phyloP scores from a whole-genome alignment of 2,329 filamentous ascomycete species.

The Stagonosporopsis vannaccii region DNA sequence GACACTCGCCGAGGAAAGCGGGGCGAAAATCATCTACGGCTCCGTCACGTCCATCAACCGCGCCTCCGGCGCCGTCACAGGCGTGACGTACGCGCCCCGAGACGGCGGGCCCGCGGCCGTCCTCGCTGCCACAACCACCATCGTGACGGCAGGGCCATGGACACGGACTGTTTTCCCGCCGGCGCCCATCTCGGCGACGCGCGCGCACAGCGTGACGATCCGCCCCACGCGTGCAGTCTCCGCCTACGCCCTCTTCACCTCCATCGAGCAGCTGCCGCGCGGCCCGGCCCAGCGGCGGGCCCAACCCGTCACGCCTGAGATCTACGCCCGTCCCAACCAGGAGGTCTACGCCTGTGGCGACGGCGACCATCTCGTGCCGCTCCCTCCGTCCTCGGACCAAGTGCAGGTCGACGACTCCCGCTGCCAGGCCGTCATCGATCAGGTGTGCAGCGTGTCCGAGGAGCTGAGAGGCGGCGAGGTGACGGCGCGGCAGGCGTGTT shows the following conservation, averaged over 20 bases:
- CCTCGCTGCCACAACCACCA: constrained; percentile 63
- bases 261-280: constrained; percentile 74
- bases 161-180: constrained; percentile 60
- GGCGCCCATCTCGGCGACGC: constrained; percentile 66
- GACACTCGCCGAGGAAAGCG: constrained; percentile 70
- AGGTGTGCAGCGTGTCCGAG: constrained; percentile 68
- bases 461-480: constrained; percentile 61
- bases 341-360: constrained; percentile 96
- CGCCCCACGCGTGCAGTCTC: constrained; percentile 66
- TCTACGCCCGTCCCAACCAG: constrained; percentile 87
- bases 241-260: constrained; percentile 84
- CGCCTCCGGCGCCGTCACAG: constrained; percentile 62
- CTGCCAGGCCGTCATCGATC: constrained; percentile 86
- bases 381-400: constrained; percentile 77
- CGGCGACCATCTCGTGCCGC: constrained; percentile 75
- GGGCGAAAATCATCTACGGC: constrained; percentile 68
- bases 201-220: constrained; percentile 70
- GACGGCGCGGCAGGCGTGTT: constrained; percentile 85
- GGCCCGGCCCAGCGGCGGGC: constrained; percentile 33
- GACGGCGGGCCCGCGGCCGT: constrained; percentile 46
- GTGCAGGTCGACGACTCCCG: constrained; percentile 77
- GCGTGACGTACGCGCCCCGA: constrained; percentile 69
- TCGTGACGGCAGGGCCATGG: constrained; percentile 70
- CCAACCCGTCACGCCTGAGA: constrained; percentile 80
- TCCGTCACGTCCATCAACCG: constrained; percentile 73